phyloP scores from a whole-genome alignment of 148 eudicot species.

The Camellia lanceoleosa region DNA sequence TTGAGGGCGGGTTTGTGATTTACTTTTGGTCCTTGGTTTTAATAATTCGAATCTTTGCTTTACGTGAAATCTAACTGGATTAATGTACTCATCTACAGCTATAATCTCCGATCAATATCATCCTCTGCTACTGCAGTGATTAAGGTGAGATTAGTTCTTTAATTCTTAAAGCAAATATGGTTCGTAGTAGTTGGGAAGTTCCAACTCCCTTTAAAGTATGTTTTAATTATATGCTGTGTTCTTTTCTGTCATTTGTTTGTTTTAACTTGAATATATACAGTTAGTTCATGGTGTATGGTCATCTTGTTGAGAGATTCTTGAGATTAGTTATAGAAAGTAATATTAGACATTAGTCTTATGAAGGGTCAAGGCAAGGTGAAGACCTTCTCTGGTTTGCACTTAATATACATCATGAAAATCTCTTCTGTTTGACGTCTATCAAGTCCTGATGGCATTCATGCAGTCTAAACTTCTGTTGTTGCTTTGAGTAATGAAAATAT shows the following conservation, averaged over 20 bases:
- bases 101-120: conserved; percentile 95
- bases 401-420: not conserved
- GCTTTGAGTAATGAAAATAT: not conserved
- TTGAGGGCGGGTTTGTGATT: conserved; percentile 93
- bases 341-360: not conserved
- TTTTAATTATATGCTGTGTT: not conserved
- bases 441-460: conserved; percentile 7
- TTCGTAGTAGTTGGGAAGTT: not conserved
- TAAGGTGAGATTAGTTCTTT: conserved; percentile 44
- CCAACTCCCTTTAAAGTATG: not conserved
- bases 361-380: not conserved
- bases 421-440: not conserved
- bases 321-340: not conserved
- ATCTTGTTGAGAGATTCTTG: not conserved
- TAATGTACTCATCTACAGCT: conserved; percentile 44
- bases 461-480: not conserved
- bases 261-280: not conserved
- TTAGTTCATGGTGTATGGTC: not conserved
- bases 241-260: not conserved
- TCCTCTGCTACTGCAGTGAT: conserved; percentile 94
- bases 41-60: conserved; percentile 6
- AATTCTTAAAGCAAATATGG: not conserved
- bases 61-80: not conserved
- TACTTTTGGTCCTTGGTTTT: conserved; percentile 11
- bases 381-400: not conserved